Conservation (phyloP, 768 basidiomycete genomes). For the Boletales sp. region DNA sequence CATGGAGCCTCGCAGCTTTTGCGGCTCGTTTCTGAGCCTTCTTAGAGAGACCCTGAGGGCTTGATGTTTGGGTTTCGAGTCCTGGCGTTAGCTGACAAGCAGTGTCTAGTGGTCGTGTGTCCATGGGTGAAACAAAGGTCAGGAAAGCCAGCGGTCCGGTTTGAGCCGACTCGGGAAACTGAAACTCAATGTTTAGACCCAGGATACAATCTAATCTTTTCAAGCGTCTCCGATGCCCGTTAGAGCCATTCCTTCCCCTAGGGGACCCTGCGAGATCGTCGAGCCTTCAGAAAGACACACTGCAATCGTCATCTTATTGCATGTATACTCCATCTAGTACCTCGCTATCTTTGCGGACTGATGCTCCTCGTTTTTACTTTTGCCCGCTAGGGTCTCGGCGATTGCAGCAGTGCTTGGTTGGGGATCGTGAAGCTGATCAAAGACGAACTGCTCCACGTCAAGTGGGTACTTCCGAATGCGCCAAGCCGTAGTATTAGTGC, state of each 20-base stretch:
- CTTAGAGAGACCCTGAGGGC: constrained; percentile 55
- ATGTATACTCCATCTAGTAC: constrained; percentile 49
- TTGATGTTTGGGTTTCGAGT: constrained; percentile 11
- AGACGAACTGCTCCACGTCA: constrained; percentile 63
- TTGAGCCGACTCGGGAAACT: constrained; percentile 9
- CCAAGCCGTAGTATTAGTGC: constrained; percentile 58
- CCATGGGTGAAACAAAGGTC: constrained; percentile 12
- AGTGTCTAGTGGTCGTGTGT: constrained; percentile 7
- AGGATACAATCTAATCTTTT: not conserved
- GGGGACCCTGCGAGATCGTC: constrained; percentile 43
- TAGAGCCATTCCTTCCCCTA: constrained; percentile 17
- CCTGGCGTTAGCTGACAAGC: constrained; percentile 12
- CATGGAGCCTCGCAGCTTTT: constrained; percentile 64
- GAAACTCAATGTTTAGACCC: not conserved
- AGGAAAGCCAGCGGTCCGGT: not conserved
- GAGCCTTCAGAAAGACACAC: constrained; percentile 63
- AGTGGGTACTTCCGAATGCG: constrained; percentile 66
- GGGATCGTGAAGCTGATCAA: constrained; percentile 71
- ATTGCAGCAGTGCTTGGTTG: constrained; percentile 72
- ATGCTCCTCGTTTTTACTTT: constrained; percentile 1
- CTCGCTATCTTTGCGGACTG: not conserved
- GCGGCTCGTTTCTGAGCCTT: constrained; percentile 74
- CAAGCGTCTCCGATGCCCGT: constrained; percentile 7
- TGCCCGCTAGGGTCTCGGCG: constrained; percentile 62
- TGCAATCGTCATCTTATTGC: constrained; percentile 85